These are phyloP conservation scores for Podaxis sp. DNA, from an alignment of 768 basidiomycete species.

Conservation along the genomic window DNA sequence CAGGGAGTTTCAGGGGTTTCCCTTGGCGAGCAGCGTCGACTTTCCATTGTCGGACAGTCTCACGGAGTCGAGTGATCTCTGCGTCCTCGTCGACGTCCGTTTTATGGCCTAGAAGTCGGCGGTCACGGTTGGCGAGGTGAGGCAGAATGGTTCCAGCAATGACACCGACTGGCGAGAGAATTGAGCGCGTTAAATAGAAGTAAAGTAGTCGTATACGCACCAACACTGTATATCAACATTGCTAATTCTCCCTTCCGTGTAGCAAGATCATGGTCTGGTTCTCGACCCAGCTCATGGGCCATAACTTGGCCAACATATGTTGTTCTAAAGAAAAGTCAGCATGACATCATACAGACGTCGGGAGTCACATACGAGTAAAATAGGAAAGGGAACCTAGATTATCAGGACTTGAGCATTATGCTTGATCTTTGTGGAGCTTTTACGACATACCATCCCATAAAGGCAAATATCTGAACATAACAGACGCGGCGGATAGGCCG, in stretches of 20 bases:
- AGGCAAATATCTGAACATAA: slow-evolving; percentile 91
- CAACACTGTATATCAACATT: slow-evolving; percentile 86
- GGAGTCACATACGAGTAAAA: slow-evolving; percentile 71
- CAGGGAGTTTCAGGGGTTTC: slow-evolving; percentile 72
- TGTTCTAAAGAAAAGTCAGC: slow-evolving; percentile 48
- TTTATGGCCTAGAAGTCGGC: slow-evolving; percentile 69
- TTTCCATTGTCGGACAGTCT: slow-evolving; percentile 78
- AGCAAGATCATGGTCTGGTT: slow-evolving; percentile 82
- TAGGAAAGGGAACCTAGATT: slow-evolving; percentile 84
- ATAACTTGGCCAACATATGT: slow-evolving; percentile 94
- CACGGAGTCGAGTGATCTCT: slow-evolving; percentile 67
- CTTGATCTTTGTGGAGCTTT: not conserved
- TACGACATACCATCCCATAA: slow-evolving; percentile 84
- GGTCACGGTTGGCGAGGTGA: slow-evolving; percentile 77
- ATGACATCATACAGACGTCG: not conserved
- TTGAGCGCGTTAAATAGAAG: slow-evolving; percentile 13
- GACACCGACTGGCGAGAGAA: slow-evolving; percentile 65
- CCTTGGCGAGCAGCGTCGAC: slow-evolving; percentile 79
- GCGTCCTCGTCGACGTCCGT: slow-evolving; percentile 74
- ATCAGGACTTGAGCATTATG: not conserved
- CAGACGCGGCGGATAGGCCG: slow-evolving; percentile 86
- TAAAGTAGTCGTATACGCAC: slow-evolving; percentile 38
- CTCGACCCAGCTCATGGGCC: slow-evolving; percentile 70
- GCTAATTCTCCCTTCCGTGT: slow-evolving; percentile 86
- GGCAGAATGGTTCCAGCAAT: slow-evolving; percentile 80